Evolutionary conservation across 2,329 filamentous ascomycete genomes (phyloP).

Genomic region (Alternaria postmessia): DNA sequence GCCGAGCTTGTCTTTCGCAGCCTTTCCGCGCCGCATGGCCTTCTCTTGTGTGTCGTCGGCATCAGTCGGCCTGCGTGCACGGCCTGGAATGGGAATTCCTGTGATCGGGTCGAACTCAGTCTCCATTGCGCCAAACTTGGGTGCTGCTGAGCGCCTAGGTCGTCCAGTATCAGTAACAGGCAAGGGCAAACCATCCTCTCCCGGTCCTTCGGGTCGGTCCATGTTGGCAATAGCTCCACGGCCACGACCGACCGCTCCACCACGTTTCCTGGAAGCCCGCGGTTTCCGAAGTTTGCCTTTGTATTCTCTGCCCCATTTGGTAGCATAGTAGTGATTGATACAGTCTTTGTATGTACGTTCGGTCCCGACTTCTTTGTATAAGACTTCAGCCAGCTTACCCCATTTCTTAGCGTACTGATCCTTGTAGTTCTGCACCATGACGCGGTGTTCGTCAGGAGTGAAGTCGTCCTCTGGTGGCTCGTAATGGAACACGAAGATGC

Average conservation of each 20-base stretch:
- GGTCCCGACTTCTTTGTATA: conserved; percentile 58
- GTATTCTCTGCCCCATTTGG: conserved; percentile 76
- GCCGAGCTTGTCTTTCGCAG: conserved; percentile 47
- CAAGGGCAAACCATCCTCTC: conserved; percentile 50
- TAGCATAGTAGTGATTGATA: conserved; percentile 87
- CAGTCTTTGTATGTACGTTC: conserved; percentile 78
- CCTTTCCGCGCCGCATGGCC: conserved; percentile 54
- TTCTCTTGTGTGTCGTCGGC: conserved; percentile 46
- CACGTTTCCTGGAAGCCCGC: conserved; percentile 42
- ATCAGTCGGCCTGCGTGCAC: conserved; percentile 48
- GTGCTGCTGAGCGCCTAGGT: conserved; percentile 66
- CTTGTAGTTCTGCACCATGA: conserved; percentile 77
- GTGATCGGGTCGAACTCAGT: conserved; percentile 65
- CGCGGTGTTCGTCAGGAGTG: conserved; percentile 71
- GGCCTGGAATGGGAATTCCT: conserved; percentile 38
- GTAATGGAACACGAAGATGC: conserved; percentile 75
- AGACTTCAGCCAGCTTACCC: conserved; percentile 75
- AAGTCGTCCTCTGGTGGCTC: conserved; percentile 79
- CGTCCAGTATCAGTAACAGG: conserved; percentile 58
- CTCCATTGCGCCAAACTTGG: conserved; percentile 74
- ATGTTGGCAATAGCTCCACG: conserved; percentile 67
- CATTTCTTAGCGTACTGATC: conserved; percentile 79
- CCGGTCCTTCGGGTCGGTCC: conserved; percentile 50
- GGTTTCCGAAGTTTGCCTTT: conserved; percentile 70
- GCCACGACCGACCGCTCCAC: conserved; percentile 52